A percentile compares a stretch with the other conserved stretches of the same genome.
These are phyloP conservation scores for Olyra latifolia DNA, from an alignment of 176 grass and related monocot species.

Conservation along the genomic window DNA sequence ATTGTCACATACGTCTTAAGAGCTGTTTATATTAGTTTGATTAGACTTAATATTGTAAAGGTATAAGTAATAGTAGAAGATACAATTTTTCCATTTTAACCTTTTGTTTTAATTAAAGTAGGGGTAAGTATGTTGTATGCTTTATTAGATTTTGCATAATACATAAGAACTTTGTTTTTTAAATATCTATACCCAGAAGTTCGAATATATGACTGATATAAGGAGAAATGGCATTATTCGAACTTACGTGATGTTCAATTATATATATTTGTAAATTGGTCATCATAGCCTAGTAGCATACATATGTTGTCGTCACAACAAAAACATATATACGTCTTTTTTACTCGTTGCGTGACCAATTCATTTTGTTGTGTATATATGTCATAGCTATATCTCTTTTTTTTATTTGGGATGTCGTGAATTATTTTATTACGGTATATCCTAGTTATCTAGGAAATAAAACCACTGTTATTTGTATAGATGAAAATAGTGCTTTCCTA, in stretches of 20 bases:
- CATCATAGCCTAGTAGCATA: neutral
- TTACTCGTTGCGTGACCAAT: neutral
- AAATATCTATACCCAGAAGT: neutral
- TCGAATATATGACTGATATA: neutral
- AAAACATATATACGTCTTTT: neutral
- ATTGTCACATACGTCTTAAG: fast-evolving
- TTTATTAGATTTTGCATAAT: neutral
- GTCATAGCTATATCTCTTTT: neutral
- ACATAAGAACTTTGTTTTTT: neutral
- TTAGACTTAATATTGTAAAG: fast-evolving
- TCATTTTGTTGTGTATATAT: neutral
- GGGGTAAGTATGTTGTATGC: neutral
- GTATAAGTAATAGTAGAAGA: neutral
- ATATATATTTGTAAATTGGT: neutral
- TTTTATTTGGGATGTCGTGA: neutral
- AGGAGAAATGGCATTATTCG: neutral
- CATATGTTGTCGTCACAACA: neutral
- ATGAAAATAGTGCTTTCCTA: neutral
- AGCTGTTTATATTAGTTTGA: fast-evolving
- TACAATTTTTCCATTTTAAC: too few relatives aligned
- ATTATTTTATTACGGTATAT: neutral
- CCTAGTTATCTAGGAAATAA: neutral
- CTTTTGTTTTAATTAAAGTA: neutral
- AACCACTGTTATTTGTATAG: too few relatives aligned
- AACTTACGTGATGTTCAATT: neutral